Conservation (phyloP, 345 rosid species). For the Linum trigynum region DNA sequence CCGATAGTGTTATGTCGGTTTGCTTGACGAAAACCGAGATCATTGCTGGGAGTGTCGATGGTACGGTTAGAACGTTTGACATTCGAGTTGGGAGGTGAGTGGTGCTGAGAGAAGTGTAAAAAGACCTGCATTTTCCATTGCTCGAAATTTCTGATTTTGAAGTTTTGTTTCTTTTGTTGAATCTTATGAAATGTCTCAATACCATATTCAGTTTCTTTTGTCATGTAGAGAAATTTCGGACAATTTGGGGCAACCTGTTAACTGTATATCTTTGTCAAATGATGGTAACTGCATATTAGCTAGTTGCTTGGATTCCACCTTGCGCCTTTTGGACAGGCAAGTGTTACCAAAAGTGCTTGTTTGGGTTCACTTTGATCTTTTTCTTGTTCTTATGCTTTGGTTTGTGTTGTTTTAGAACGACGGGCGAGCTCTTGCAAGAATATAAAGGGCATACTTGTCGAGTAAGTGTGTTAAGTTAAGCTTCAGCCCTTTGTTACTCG, state of each 20-base stretch:
- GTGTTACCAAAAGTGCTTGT: not conserved
- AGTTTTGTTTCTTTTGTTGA: not conserved
- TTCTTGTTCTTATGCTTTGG: slow-evolving; percentile 2
- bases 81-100: slow-evolving; percentile 83
- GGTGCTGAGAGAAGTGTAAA: not conserved
- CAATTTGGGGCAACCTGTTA: slow-evolving; percentile 82
- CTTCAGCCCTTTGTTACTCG: not conserved
- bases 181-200: not conserved
- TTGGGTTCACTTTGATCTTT: not conserved
- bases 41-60: slow-evolving; percentile 95
- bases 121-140: too few relatives aligned
- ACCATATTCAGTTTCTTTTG: slow-evolving; percentile 1
- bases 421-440: slow-evolving; percentile 81
- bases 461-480: slow-evolving; percentile 37
- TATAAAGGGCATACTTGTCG: slow-evolving; percentile 83
- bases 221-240: slow-evolving; percentile 67
- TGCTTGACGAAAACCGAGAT: slow-evolving; percentile 84
- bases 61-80: slow-evolving; percentile 90
- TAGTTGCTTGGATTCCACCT: slow-evolving; percentile 77
- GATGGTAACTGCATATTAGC: slow-evolving; percentile 84
- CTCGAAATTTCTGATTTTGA: too few relatives aligned
- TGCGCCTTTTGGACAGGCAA: slow-evolving; percentile 81
- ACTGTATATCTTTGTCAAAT: slow-evolving; percentile 86
- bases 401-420: slow-evolving; percentile 37
- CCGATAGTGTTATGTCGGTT: slow-evolving; percentile 93